Conservation (phyloP, 2,329 filamentous ascomycete species). For the Huntiella omanensis region DNA sequence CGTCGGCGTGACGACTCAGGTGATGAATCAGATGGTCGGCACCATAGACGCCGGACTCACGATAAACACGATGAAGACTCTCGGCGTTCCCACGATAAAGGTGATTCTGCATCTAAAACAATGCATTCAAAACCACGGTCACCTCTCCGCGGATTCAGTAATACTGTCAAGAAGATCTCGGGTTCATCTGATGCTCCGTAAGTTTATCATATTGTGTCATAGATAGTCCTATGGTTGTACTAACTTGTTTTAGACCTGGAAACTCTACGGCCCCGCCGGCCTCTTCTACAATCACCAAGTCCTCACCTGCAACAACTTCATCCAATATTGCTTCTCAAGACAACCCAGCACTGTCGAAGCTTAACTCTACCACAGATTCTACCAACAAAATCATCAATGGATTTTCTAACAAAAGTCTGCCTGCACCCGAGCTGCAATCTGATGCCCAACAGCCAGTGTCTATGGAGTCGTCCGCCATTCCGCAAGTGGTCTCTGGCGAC, state of each 20-base stretch:
- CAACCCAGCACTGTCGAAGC: not conserved
- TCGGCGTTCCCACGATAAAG: not conserved
- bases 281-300: not conserved
- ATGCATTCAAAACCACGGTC: conserved; percentile 18
- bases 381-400: too few species aligned
- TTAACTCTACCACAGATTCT: too few species aligned
- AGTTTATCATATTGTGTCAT: not conserved
- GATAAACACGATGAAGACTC: conserved; percentile 4
- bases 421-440: too few species aligned
- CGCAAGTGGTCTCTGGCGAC: too few species aligned
- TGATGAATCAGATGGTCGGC: conserved; percentile 13
- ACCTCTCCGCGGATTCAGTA: conserved; percentile 19
- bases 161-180: conserved; percentile 9
- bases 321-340: not conserved
- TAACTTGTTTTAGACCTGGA: not conserved
- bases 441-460: too few species aligned
- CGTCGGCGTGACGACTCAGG: conserved; percentile 17
- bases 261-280: not conserved
- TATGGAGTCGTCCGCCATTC: too few species aligned
- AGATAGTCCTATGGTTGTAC: not conserved
- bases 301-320: not conserved
- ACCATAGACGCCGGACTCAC: conserved; percentile 2
- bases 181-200: not conserved
- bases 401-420: too few species aligned
- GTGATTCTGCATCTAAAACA: conserved; percentile 13